These are phyloP conservation scores for Populus hybrid DNA, from an alignment of 441 rosid genomes.

Conservation along the genomic window DNA sequence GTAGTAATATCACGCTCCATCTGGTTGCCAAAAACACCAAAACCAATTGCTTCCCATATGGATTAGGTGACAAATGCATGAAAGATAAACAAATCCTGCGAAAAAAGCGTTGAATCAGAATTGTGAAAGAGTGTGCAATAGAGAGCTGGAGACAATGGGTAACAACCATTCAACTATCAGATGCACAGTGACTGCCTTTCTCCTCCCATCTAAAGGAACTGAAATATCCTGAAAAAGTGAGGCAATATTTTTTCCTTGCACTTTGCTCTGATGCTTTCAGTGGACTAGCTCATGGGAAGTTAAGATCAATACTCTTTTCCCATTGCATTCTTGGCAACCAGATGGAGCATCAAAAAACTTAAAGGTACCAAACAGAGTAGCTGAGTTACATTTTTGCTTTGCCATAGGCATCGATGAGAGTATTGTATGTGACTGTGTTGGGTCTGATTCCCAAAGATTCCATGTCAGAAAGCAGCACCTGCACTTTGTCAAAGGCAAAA, in stretches of 20 bases:
- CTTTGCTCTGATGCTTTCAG: background rate
- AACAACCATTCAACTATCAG: background rate
- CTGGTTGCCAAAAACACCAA: slow-evolving; percentile 13
- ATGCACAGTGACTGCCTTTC: background rate
- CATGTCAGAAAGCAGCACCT: slow-evolving; percentile 71
- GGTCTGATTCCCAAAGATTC: slow-evolving; percentile 58
- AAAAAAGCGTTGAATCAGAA: background rate
- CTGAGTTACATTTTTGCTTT: slow-evolving; percentile 70
- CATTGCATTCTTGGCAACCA: slow-evolving; percentile 19
- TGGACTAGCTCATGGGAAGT: background rate
- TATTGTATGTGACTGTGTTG: slow-evolving; percentile 75
- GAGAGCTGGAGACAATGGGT: background rate
- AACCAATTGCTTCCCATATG: slow-evolving; percentile 1
- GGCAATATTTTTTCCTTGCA: background rate
- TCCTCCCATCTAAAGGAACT: background rate
- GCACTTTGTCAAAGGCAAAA: slow-evolving; percentile 58
- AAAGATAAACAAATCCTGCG: background rate
- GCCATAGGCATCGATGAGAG: slow-evolving; percentile 82
- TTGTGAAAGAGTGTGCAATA: background rate
- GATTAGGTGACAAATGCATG: background rate
- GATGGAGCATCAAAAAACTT: slow-evolving; percentile 13
- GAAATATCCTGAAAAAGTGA: background rate
- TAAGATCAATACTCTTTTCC: background rate
- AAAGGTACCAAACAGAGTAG: background rate
- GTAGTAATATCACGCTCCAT: slow-evolving; percentile 17